Conservation (phyloP, 495 filamentous ascomycete species). For the Glarea lozoyensis region DNA sequence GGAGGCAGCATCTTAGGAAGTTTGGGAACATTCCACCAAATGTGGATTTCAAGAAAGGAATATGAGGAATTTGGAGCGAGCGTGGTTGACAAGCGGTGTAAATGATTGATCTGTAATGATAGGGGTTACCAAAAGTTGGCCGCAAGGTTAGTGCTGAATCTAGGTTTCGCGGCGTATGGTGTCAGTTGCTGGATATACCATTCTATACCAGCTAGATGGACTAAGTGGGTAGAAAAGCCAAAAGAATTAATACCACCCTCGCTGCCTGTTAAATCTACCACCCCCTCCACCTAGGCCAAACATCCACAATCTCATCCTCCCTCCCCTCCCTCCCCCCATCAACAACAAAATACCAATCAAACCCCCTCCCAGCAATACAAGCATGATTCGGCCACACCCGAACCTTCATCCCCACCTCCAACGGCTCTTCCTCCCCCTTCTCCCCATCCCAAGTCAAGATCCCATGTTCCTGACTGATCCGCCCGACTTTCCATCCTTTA, state of each 20-base stretch:
- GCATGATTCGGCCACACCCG: constrained; percentile 79
- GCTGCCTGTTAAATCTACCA: constrained; percentile 29
- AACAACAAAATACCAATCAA: constrained; percentile 69
- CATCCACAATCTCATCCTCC: constrained; percentile 55
- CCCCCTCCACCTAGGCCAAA: constrained; percentile 57
- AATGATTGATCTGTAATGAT: constrained; percentile 36
- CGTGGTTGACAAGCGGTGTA: constrained; percentile 73
- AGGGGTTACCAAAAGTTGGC: background rate
- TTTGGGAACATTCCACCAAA: constrained; percentile 97
- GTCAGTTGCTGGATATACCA: background rate
- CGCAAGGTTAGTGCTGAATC: background rate
- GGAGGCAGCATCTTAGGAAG: constrained; percentile 94
- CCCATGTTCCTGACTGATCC: constrained; percentile 60
- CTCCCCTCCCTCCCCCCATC: constrained; percentile 44
- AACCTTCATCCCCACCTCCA: constrained; percentile 56
- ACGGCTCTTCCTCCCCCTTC: constrained; percentile 24
- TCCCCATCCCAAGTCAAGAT: constrained; percentile 39
- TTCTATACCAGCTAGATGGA: background rate
- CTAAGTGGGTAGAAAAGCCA: background rate
- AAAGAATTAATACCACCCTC: background rate
- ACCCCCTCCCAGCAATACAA: constrained; percentile 67
- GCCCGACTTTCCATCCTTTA: constrained; percentile 50
- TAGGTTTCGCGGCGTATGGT: background rate
- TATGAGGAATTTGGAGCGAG: constrained; percentile 66
- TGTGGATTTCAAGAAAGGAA: constrained; percentile 90